Base-by-base conservation (phyloP, 108 stramenopile species). In the Cyclostephanos invisitatus region DNA sequence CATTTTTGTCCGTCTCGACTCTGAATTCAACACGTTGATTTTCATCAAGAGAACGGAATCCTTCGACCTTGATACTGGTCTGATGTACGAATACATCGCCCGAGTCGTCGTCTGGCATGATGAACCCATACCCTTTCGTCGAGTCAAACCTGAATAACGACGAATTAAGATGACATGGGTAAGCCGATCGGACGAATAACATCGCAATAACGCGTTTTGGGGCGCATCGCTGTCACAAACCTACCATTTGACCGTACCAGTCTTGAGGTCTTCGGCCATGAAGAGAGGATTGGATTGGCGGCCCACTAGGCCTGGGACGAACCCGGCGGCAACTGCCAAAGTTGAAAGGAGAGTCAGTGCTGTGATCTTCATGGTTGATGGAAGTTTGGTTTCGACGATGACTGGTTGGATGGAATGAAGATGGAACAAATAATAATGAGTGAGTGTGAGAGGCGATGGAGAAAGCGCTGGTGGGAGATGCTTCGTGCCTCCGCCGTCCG, bases 11-110 rank as follows among this genome's bases (percentile, higher is more conserved):
- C 12, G 35, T 40, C 57, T 79, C 64, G 24, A 64, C 55, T 64
- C 47, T 57, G 65, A 72, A 78, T 38, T 77, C 71, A 25, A 85
- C 80, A 21, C 47, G 35, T 32, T 85, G 82, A 7, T 77, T 74
- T 56, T 87, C 86, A 1, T 75, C 83, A 10, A 87, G 73, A 11
- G 83, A 81, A 18, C 83, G 78, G 56, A 84, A 87, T 24, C 86
- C 86, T 29, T 76, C 63, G 7, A 77, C 56, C 11, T 77, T 68
- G 78, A 87, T 87, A 42, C 61, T 77, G 8, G 83, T 78, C 70
- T 84, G 83, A 64, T 87, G 86, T 9, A 87, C 86, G 70, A 87
- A 87, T 42, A 87, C 70, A 56, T 87, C 86, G 36, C 42, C 53
- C 37, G 53, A 51, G 14, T 81, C 86, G 54, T 79, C 80, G 38